Base-by-base conservation (phyloP, 1,139 yeast genomes). In the Candida sp. region DNA sequence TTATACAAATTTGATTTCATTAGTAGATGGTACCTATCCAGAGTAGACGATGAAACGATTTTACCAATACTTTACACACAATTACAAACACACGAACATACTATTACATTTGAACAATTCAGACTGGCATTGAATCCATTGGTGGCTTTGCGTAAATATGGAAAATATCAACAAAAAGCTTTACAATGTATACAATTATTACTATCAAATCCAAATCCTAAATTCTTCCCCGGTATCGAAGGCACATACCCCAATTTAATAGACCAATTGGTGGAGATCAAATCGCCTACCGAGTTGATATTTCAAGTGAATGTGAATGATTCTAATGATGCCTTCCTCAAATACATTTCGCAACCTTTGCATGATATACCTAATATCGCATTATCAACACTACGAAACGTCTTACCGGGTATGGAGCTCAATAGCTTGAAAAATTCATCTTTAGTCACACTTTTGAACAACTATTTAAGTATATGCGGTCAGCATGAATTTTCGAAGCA, bases 381-480 rank as follows among this genome's bases (percentile, higher is more conserved):
- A 21, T 21, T 37, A 37, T 21, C 39, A 4, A 25, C 30, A 9
- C 4, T 37, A 19, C 4, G 39, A 19, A 7, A 21, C 12, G 22
- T 37, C 5, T 9, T 23, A 12, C 25, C 39, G 3, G 22, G 27
- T 5, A 11, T 29, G 12, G 30, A 39, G 5, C 35, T 48, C 7
- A 34, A 38, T 11, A 5, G 34, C 7, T 34, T 51, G 22, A 15
- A 22, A 3, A 42, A 43, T 5, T 9, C 15, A 4, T 46, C 45
- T 8, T 49, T 50, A 36, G 45, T 55, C 8, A 35, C 47, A 6
- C 44, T 66, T 22, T 46, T 63, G 5, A 49, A 55, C n/a, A 54
- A 56, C 32, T 59, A 47, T 44, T 44, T 65, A 7, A 38, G 40
- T 1, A 48, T 60, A 4, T 64, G 57, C 39, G 64, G 58, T 1